These are phyloP conservation scores for Auricularia auricula-judae DNA, from an alignment of 768 basidiomycete species.

Conservation along the genomic window DNA sequence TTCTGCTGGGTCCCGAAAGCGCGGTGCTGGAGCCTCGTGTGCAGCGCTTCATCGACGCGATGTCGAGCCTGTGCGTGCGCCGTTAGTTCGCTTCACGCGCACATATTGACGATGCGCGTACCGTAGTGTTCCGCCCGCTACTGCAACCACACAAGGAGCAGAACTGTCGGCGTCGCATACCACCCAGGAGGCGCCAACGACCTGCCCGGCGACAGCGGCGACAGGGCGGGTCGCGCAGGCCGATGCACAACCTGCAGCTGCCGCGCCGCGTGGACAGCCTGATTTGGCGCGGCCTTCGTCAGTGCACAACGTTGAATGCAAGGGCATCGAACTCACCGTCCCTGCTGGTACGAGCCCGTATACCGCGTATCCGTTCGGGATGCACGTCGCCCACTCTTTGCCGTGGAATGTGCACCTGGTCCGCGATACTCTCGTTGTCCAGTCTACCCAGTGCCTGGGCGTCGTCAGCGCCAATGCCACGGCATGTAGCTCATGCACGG, in stretches of 20 bases:
- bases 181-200: too few relatives aligned
- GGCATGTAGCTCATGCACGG: conserved; percentile 1
- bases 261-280: not conserved
- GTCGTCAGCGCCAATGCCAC: not conserved
- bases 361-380: conserved; percentile 10
- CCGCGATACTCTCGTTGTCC: conserved; percentile 1
- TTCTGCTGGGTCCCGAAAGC: too few relatives aligned
- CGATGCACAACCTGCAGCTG: too few relatives aligned
- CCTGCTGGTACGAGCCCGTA: conserved; percentile 5
- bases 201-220: too few relatives aligned
- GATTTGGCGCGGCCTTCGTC: too few relatives aligned
- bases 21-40: too few relatives aligned
- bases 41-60: too few relatives aligned
- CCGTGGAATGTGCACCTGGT: conserved; percentile 8
- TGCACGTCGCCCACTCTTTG: conserved; percentile 3
- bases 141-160: too few relatives aligned
- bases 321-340: conserved; percentile 5
- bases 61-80: too few relatives aligned
- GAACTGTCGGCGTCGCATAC: too few relatives aligned
- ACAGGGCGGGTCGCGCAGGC: too few relatives aligned
- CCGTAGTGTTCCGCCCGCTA: not conserved
- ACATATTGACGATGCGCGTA: not conserved
- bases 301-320: not conserved
- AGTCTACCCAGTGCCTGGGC: not conserved
- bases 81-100: too few relatives aligned